Base-by-base conservation (phyloP, 2,329 filamentous ascomycete species). In the Beauveria australis region DNA sequence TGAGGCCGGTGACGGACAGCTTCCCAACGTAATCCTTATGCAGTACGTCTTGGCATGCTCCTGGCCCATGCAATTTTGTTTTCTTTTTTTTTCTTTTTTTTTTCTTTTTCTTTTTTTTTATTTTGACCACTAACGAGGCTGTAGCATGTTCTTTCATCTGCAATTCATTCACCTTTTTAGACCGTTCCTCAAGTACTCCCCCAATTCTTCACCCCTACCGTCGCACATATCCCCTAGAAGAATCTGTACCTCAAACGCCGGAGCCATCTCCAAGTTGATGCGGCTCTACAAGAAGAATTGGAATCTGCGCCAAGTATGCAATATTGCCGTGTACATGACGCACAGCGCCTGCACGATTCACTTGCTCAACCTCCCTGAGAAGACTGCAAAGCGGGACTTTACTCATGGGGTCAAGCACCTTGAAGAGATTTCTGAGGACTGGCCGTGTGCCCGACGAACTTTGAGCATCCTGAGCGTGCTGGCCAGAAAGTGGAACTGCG, bases 331-430 rank as follows among this genome's bases (percentile, higher is more conserved):
- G 0, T 99, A 99, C 73, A 97, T 97, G 75, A 82, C 89, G 0
- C 93, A 97, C 72, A 94, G 91, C 5, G 92, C 94, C 33, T 96
- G 92, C 71, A 97, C 92, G 0, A 95, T 97, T 44, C 94, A 97
- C 68, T 78, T 99, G 22, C 84, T 99, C 41, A 97, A 97, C 66
- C 78, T 97, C 1, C 92, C 92, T 0, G 92, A 97, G 67, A 96
- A 94, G 75, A 94, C 90, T 33, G 91, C 94, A 5, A 88, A 86
- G 68, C 81, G 93, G 67, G 93, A 97, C 72, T 90, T 99, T 47
- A 88, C 90, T 5, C 92, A 97, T 67, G 92, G 93, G 1, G 82
- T 96, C 48, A 93, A 91, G 68, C 91, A 96, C 64, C 82, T 97
- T 1, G 93, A 97, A 72, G 93, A 97, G 69, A 97, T 99, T 67